phyloP scores from a whole-genome alignment of 768 basidiomycete genomes.

The Infundibulicybe gibba region DNA sequence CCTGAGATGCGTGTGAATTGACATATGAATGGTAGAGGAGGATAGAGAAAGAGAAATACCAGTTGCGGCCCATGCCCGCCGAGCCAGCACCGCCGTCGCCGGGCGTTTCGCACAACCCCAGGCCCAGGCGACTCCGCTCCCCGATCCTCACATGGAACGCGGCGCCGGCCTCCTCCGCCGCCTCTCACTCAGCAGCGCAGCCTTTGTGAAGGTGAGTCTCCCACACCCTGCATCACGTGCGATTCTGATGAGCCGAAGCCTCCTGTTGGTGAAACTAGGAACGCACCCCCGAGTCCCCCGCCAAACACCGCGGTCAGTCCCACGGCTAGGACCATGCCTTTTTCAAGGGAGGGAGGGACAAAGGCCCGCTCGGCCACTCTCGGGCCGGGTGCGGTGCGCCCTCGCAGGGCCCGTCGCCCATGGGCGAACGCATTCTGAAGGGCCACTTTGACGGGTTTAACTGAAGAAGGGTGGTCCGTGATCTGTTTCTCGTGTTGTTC shows the following conservation, averaged over 20 bases:
- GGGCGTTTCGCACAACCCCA: slow-evolving; percentile 52
- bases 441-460: slow-evolving; percentile 92
- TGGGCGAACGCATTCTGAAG: slow-evolving; percentile 89
- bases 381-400: slow-evolving; percentile 31
- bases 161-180: slow-evolving; percentile 71
- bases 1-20: no score
- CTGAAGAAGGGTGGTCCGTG: slow-evolving; percentile 26
- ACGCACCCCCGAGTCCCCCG: slow-evolving; percentile 41
- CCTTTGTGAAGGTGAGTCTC: slow-evolving; percentile 53
- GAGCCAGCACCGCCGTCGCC: slow-evolving; percentile 53
- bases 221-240: not conserved
- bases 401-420: slow-evolving; percentile 74
- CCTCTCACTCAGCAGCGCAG: slow-evolving; percentile 61
- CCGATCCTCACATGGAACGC: slow-evolving; percentile 54
- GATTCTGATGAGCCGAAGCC: slow-evolving; percentile 17
- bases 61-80: slow-evolving; percentile 48
- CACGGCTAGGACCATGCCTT: slow-evolving; percentile 21
- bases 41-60: slow-evolving; percentile 44
- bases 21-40: no score
- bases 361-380: slow-evolving; percentile 63
- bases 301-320: slow-evolving; percentile 50
- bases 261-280: slow-evolving; percentile 21
- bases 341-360: slow-evolving; percentile 20
- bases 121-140: slow-evolving; percentile 31
- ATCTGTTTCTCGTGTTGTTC: slow-evolving; percentile 13